phyloP scores from a whole-genome alignment of 1,284 basidiomycete genomes.

The Naganishia cerealis region DNA sequence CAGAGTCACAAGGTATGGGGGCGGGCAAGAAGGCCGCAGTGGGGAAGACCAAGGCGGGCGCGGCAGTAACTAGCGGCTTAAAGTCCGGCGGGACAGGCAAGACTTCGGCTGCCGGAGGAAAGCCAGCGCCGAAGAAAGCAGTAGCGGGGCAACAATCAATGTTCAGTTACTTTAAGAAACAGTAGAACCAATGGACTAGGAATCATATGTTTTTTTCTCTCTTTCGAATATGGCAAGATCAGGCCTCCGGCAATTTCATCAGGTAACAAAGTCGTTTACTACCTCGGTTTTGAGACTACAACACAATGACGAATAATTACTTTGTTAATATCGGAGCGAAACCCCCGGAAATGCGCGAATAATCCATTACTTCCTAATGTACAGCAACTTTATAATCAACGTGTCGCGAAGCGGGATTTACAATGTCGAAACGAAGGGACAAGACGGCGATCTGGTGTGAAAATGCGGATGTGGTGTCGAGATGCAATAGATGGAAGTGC shows the following conservation, averaged over 20 bases:
- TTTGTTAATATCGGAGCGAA: conserved; percentile 1
- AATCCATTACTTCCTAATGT: conserved; percentile 1
- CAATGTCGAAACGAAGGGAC: conserved; percentile 7
- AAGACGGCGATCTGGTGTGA: not conserved
- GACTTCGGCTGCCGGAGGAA: conserved; percentile 15
- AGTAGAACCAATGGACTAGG: not conserved
- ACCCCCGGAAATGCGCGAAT: conserved; percentile 1
- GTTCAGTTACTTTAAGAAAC: conserved; percentile 27
- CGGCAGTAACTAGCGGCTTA: conserved; percentile 7
- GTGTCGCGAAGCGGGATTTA: not conserved
- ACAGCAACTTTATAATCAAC: conserved; percentile 6
- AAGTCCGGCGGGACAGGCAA: conserved; percentile 17
- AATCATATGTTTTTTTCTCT: not conserved
- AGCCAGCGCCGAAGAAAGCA: conserved; percentile 16
- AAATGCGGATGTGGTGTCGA: not conserved
- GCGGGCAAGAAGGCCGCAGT: conserved; percentile 5
- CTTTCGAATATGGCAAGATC: not conserved
- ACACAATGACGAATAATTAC: conserved; percentile 6
- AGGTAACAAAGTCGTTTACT: not conserved
- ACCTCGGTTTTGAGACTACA: not conserved
- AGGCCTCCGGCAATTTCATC: not conserved
- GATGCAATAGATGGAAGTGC: not conserved
- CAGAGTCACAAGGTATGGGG: conserved; percentile 8
- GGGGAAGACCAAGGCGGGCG: conserved; percentile 29
- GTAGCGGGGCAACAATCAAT: conserved; percentile 11